Evolutionary conservation across 306 rosid species (phyloP).

Genomic region (Quercus robur): DNA sequence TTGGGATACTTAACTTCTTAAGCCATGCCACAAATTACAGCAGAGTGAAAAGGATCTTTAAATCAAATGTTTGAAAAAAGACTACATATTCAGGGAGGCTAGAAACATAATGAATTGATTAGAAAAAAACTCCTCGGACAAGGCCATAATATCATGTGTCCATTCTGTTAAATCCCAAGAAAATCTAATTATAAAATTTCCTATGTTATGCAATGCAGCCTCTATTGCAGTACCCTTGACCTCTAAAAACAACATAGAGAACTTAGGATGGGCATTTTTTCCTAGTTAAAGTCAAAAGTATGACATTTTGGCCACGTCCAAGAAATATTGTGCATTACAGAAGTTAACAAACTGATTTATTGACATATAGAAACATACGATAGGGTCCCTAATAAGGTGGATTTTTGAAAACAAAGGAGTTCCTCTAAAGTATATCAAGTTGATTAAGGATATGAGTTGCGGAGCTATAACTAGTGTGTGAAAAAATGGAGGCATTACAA

Average conservation of each 20-base stretch:
- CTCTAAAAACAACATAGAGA: not conserved
- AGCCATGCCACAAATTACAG: not conserved
- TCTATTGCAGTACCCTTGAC: not conserved
- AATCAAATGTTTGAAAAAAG: not conserved
- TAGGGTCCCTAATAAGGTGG: no score
- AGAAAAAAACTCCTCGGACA: not conserved
- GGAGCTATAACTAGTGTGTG: no score
- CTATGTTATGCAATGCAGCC: not conserved
- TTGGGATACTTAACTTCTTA: not conserved
- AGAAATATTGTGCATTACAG: not conserved
- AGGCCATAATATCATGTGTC: not conserved
- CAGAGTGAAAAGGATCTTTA: not conserved
- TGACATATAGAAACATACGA: no score
- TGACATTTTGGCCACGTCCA: not conserved
- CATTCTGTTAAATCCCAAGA: not conserved
- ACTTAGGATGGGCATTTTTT: not conserved
- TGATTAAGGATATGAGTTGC: no score
- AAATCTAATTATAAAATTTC: not conserved
- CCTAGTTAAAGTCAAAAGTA: not conserved
- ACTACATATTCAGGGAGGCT: not conserved
- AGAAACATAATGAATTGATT: not conserved
- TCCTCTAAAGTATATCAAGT: no score
- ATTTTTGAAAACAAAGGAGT: no score
- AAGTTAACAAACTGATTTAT: not conserved
- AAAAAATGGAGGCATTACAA: no score